Evolutionary conservation across 306 rosid species (phyloP).

Genomic region (Quercus rubra): DNA sequence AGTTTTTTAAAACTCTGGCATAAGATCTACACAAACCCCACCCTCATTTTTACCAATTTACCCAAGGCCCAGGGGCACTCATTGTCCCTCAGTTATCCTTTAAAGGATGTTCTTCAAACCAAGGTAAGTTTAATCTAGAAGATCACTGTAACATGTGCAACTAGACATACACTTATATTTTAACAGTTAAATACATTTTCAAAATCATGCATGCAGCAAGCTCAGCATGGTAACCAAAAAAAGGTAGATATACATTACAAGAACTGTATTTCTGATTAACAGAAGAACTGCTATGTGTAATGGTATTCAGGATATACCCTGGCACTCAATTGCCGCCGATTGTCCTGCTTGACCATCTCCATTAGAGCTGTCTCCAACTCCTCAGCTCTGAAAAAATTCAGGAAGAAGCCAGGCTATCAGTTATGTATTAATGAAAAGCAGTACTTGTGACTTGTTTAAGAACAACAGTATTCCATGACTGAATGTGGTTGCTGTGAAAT

Average conservation of each 20-base stretch:
- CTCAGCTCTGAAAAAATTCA: conserved; percentile 66
- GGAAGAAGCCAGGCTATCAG: conserved; percentile 20
- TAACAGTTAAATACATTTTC: background rate
- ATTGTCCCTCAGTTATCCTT: background rate
- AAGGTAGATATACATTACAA: conserved; percentile 10
- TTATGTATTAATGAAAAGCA: conserved; percentile 9
- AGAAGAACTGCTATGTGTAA: conserved; percentile 2
- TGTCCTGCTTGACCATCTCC: conserved; percentile 98
- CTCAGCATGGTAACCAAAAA: background rate
- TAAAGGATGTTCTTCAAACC: background rate
- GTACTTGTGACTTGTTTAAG: background rate
- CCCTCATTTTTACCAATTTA: background rate
- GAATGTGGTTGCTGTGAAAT: background rate
- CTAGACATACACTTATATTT: background rate
- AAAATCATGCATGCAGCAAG: background rate
- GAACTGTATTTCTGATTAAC: background rate
- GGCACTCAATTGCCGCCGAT: conserved; percentile 90
- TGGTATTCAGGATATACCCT: conserved; percentile 49
- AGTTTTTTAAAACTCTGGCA: background rate
- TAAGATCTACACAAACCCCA: background rate
- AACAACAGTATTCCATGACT: background rate
- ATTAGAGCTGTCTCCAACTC: conserved; percentile 96
- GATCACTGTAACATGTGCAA: background rate
- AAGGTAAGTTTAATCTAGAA: too few relatives aligned
- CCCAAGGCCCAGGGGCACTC: too few relatives aligned